A percentile compares a stretch with the other conserved stretches of the same genome.
Evolutionary conservation across 331 rosid species (phyloP).

Genomic region (Stylosanthes scabra): DNA sequence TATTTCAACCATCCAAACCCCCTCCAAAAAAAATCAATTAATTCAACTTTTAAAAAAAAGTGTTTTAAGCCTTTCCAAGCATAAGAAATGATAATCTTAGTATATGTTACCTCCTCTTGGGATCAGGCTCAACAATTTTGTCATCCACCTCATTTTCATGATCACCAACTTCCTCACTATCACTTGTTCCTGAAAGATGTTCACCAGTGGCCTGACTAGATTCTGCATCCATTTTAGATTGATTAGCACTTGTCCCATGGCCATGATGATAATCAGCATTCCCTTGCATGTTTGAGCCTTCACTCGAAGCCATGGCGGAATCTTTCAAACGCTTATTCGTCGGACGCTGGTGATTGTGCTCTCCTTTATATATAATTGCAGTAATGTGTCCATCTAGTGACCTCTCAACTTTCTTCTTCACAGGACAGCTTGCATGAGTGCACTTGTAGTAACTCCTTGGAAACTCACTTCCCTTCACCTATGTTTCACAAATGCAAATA

Average conservation of each 20-base stretch:
- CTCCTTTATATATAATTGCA: slow-evolving; percentile 71
- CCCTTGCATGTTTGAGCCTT: slow-evolving; percentile 42
- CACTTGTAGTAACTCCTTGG: slow-evolving; percentile 78
- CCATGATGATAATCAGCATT: slow-evolving; percentile 44
- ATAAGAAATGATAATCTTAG: too few species aligned
- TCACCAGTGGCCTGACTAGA: slow-evolving; percentile 63
- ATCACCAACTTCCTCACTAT: slow-evolving; percentile 73
- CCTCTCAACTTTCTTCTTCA: slow-evolving; percentile 78
- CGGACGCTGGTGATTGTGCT: slow-evolving; percentile 69
- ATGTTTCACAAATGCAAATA: too few species aligned
- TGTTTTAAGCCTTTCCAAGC: too few species aligned
- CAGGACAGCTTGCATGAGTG: slow-evolving; percentile 64
- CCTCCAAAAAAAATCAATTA: too few species aligned
- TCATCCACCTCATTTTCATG: slow-evolving; percentile 53
- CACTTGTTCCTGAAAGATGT: slow-evolving; percentile 66
- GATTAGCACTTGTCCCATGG: slow-evolving; percentile 37
- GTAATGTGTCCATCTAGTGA: slow-evolving; percentile 75
- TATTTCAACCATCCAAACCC: too few species aligned
- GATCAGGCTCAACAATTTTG: slow-evolving; percentile 63
- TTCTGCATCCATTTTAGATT: slow-evolving; percentile 55
- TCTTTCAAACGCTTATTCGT: slow-evolving; percentile 62
- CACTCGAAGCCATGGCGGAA: slow-evolving; percentile 41
- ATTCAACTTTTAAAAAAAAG: too few species aligned
- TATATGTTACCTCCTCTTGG: slow-evolving; percentile 62
- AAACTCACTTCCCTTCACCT: slow-evolving; percentile 72